Evolutionary conservation across 2,329 filamentous ascomycete species (phyloP).

Genomic region (Malbranchea zuffiana): DNA sequence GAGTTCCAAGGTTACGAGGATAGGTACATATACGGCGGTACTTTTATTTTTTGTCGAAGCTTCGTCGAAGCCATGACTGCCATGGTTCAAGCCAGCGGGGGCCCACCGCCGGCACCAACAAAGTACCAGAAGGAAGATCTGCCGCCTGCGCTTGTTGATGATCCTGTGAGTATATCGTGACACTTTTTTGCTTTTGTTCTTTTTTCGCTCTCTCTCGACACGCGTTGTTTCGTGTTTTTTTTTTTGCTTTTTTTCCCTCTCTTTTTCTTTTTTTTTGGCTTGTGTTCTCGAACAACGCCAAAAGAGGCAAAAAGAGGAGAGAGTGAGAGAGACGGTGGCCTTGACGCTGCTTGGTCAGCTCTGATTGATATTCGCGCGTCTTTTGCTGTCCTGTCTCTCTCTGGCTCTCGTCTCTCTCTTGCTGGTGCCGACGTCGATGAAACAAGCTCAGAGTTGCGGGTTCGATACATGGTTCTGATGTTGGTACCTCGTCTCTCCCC

Average conservation of each 20-base stretch:
- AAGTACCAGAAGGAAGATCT: slow-evolving; percentile 40
- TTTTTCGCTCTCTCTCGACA: background rate
- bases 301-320: background rate
- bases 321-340: background rate
- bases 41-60: too few relatives aligned
- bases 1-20: too few relatives aligned
- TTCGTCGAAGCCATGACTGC: slow-evolving; percentile 33
- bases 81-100: slow-evolving; percentile 35
- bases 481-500: background rate
- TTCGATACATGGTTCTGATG: too few relatives aligned
- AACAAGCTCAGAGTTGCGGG: too few relatives aligned
- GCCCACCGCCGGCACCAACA: slow-evolving; percentile 26
- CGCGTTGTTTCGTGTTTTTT: slow-evolving; percentile 9
- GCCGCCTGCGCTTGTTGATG: slow-evolving; percentile 25
- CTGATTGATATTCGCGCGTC: background rate
- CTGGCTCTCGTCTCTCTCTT: background rate
- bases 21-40: too few relatives aligned
- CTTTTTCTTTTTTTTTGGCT: slow-evolving; percentile 11
- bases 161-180: slow-evolving; percentile 35
- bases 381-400: background rate
- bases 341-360: background rate
- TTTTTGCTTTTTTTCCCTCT: slow-evolving; percentile 14
- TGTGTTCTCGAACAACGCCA: background rate
- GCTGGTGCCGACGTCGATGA: background rate
- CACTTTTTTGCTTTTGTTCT: slow-evolving; percentile 14